Evolutionary conservation across 106 monocot genomes (phyloP), one percentile per base, ranked within the genome.

Genomic region (Dioscorea zingiberensis): DNA sequence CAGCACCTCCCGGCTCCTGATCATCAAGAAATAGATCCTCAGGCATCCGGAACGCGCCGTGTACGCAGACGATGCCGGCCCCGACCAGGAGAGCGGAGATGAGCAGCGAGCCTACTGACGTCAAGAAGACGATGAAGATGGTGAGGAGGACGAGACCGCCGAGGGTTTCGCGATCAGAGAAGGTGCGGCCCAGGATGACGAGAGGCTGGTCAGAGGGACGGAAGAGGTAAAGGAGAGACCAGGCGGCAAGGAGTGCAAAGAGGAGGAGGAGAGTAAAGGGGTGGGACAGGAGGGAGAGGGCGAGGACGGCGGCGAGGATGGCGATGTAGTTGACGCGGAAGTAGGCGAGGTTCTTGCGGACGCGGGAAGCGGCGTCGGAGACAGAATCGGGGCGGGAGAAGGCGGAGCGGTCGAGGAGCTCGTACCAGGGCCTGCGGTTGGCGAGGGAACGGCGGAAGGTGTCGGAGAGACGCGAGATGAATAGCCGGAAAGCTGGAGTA

Each of bases 21-120:
- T 81, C 81, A 25, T 81, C 81, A 38, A 81, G 75, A 54, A 81
- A 81, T 4, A 81, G 62, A 54, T 81, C 81, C 57, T 81, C 81
- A 1, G 81, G 81, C 14, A 76, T 62, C 17, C 81, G 54, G 49
- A 81, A 71, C 12, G 81, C 81, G 17, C 72, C 81, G 62, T 81
- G 81, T 12, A 54, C 68, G 32, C 76, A 68, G 28, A 81, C 76
- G 7, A 81, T 47, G 17, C 47, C 58, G 27, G 76, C 60, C 3
- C 75, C 78, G 49, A 72, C 67, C 22, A 54, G 62, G 4, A 76
- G 54, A 13, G 84, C 78, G 46, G 67, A 78, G 22, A 84, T 72
- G 18, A 84, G 67, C 24, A 76, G 67, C 11, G 84, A 79, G 0
- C 74, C 84, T 21, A 84, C 72, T 38, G 84, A 79, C n/a, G 84